Conservation (phyloP, 129 eudicot genomes). For the Flaveria sonorensis region DNA sequence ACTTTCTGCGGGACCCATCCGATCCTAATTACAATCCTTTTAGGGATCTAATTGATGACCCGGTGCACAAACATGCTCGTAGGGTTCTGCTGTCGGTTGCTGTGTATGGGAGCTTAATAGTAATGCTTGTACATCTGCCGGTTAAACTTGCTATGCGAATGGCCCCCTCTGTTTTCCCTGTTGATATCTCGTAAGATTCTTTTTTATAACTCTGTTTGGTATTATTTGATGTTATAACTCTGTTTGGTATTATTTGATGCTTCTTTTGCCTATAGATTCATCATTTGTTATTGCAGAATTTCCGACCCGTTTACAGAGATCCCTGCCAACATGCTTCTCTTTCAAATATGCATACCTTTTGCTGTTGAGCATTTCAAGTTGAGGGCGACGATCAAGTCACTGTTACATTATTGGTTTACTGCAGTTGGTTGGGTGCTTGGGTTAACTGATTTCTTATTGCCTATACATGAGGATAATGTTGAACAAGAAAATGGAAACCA, state of each 20-base stretch:
- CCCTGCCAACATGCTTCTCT: slow-evolving; percentile 96
- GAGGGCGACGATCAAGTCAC: slow-evolving; percentile 76
- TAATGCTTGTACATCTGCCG: slow-evolving; percentile 88
- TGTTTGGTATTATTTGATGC: background rate
- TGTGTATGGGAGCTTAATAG: slow-evolving; percentile 89
- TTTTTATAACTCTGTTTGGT: background rate
- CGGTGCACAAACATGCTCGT: slow-evolving; percentile 97
- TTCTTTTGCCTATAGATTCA: slow-evolving; percentile 18
- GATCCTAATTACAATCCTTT: slow-evolving; percentile 97
- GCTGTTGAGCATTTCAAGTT: slow-evolving; percentile 94
- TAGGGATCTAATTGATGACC: slow-evolving; percentile 93
- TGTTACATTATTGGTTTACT: slow-evolving; percentile 84
- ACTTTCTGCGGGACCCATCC: slow-evolving; percentile 93
- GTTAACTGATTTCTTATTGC: slow-evolving; percentile 76
- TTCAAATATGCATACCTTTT: slow-evolving; percentile 95
- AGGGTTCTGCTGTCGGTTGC: slow-evolving; percentile 86
- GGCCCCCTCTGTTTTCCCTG: slow-evolving; percentile 80
- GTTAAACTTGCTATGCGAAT: slow-evolving; percentile 93
- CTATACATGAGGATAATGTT: slow-evolving; percentile 65
- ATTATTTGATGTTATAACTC: slow-evolving; percentile 8
- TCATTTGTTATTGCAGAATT: slow-evolving; percentile 52
- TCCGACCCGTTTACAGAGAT: slow-evolving; percentile 97
- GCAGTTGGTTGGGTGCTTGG: slow-evolving; percentile 89
- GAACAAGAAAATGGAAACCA: slow-evolving; percentile 64
- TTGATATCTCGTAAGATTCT: slow-evolving; percentile 76